Base-by-base conservation (phyloP, 2,329 filamentous ascomycete genomes). In the Aspergillus udagawae region DNA sequence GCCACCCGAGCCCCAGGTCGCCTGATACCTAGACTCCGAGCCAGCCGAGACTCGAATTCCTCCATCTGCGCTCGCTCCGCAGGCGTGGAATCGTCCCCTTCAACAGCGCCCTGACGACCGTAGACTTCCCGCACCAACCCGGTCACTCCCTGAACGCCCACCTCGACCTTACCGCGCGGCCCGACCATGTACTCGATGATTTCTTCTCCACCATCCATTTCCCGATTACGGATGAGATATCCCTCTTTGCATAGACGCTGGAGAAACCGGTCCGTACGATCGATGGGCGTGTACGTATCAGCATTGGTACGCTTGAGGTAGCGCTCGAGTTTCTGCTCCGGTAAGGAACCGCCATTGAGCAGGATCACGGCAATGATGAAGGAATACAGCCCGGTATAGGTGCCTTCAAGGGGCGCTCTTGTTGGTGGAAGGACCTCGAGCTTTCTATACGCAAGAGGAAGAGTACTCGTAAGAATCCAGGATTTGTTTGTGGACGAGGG, bases 121-220 rank as follows among this genome's bases (percentile, higher is more conserved):
- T 82, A 85, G 1, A 87, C 82, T 52, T 74, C 75, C 59, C 77
- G 77, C 3, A 92, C 85, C 61, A 97, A 75, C 0, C 85, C 86
- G 20, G 86, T 84, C 12, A 94, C 88, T 0, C 89, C 90, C 51
- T 86, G 82, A n/a, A 86, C 80, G 0, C 89, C 90, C 38, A 97
- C 84, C 73, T 97, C 94, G 7, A 92, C 81, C 74, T 89, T 94
- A 5, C 90, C 93, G 23, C 94, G 83, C 5, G 91, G 88, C 0
- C 94, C 94, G 14, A 97, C 84, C 55, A 89, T 84, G 82, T 91
- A 99, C 50, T 90, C 92, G 7, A 91, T 81, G 2, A 84, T 81
- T 61, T 93, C 87, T 41, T 96, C 90, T 27, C 89, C 90, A 1
- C 85, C 86, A 65, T 75, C 75, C 62, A 71, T 83, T 64, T 97